These are phyloP conservation scores for Cercospora nicotianae DNA, from an alignment of 2,329 filamentous ascomycete genomes.

Conservation along the genomic window DNA sequence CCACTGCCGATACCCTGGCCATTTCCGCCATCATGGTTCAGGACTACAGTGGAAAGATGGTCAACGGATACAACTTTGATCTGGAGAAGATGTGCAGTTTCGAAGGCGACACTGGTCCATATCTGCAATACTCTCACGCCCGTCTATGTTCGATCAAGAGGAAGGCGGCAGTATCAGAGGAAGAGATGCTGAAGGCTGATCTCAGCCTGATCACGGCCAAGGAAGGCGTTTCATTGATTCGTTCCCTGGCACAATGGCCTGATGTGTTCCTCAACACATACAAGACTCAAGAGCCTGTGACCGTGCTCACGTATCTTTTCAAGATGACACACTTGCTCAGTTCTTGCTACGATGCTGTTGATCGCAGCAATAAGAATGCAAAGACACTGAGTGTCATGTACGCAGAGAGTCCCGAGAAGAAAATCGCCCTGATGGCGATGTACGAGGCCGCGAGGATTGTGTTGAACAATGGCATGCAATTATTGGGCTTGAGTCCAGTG, in stretches of 20 bases:
- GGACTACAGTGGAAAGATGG: slow-evolving; percentile 93
- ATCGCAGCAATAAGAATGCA: slow-evolving; percentile 36
- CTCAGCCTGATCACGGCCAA: slow-evolving; percentile 67
- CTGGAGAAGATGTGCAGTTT: slow-evolving; percentile 81
- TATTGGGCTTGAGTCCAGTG: slow-evolving; percentile 76
- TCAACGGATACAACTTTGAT: slow-evolving; percentile 71
- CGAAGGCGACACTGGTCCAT: slow-evolving; percentile 81
- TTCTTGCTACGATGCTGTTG: slow-evolving; percentile 71
- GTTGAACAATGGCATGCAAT: slow-evolving; percentile 77
- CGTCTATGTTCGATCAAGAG: slow-evolving; percentile 63
- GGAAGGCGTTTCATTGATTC: slow-evolving; percentile 71
- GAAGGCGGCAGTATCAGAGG: slow-evolving; percentile 55
- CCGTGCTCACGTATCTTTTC: slow-evolving; percentile 72
- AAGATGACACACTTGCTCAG: slow-evolving; percentile 81
- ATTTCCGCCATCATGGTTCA: slow-evolving; percentile 97
- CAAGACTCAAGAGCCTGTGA: slow-evolving; percentile 75
- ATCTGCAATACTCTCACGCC: slow-evolving; percentile 80
- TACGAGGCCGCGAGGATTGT: slow-evolving; percentile 76
- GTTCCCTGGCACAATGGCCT: slow-evolving; percentile 79
- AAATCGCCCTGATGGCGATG: slow-evolving; percentile 71
- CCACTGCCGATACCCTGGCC: slow-evolving; percentile 81
- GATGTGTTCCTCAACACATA: slow-evolving; percentile 82
- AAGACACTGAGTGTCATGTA: slow-evolving; percentile 71
- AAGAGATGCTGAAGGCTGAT: slow-evolving; percentile 63
- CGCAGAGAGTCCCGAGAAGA: slow-evolving; percentile 66